These are phyloP conservation scores for Crucibulum laeve DNA, from an alignment of 768 basidiomycete species.

Conservation along the genomic window DNA sequence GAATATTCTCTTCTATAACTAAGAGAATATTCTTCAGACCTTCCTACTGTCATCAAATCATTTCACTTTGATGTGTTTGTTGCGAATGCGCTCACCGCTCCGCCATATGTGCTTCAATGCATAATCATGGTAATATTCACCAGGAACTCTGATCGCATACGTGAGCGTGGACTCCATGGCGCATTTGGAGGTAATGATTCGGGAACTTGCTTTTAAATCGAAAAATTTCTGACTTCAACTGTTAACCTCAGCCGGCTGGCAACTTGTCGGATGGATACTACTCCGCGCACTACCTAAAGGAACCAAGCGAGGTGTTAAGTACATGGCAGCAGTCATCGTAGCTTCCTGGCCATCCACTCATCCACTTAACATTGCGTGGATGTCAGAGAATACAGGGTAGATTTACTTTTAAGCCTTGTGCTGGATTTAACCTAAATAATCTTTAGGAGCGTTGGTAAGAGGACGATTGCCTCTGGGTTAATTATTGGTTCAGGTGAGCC, in stretches of 20 bases:
- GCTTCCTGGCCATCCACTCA: conserved; percentile 34
- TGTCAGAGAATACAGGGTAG: conserved; percentile 33
- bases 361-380: conserved; percentile 35
- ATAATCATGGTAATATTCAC: conserved; percentile 26
- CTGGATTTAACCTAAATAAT: not conserved
- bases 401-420: not conserved
- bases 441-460: conserved; percentile 24
- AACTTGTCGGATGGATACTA: conserved; percentile 30
- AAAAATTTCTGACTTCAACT: not conserved
- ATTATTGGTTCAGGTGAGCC: conserved; percentile 28
- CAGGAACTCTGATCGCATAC: conserved; percentile 25
- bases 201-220: not conserved
- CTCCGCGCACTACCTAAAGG: conserved; percentile 23
- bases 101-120: conserved; percentile 31
- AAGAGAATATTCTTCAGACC: conserved; percentile 17
- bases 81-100: conserved; percentile 32
- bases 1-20: not conserved
- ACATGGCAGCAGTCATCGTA: conserved; percentile 28
- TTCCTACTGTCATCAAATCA: conserved; percentile 34
- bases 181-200: conserved; percentile 24
- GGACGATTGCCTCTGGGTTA: conserved; percentile 29
- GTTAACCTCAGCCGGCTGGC: conserved; percentile 36
- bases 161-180: conserved; percentile 29
- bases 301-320: conserved; percentile 24
- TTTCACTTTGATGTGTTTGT: conserved; percentile 31